Evolutionary conservation across 2,329 filamentous ascomycete genomes (phyloP), one percentile per base, ranked within the genome.

Genomic region (Aspergillus eucalypticola): DNA sequence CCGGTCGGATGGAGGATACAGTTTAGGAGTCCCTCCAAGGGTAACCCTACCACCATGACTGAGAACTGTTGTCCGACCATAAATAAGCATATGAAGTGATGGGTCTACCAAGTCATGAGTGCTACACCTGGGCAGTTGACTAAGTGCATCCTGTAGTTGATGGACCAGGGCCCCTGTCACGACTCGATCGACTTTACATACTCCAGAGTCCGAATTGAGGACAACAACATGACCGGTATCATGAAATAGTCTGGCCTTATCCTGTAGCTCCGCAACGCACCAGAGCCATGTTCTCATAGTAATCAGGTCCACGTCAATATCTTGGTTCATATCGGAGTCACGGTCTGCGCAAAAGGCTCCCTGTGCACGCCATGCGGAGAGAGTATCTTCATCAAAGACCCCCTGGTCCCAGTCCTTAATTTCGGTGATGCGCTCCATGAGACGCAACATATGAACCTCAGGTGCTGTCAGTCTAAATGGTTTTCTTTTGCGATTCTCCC

Each of bases 181-280:
- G 2, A 1, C 41, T 7, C 19, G 19, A 44, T 52, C 19, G 50
- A 5, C 15, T 23, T 52, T 52, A 32, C 50, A 11, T 8, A 52
- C 29, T 13, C 50, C 50, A 6, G 50, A 52, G 50, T 52, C 50
- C 0, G 51, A 32, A 41, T 53, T 27, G 35, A 53, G 19, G 13
- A 53, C 51, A 2, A 41, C 2, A 5, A 53, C 51, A 17, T 41
- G 19, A 5, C 51, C 51, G 2, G 51, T 53, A 3, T 53, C 51
- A 7, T 15, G 51, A 4, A 53, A 11, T 3, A 5, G 6, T n/a
- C n/a, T 53, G 3, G 51, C 51, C 35, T 41, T 53, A 11, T 53
- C 51, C n/a, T 53, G 35, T 7, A 53, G 15, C 19, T 53, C 51
- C 7, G 51, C 51, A n/a, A 53, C 51, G 6, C 51, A 53, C 51